phyloP scores from a whole-genome alignment of 23 red algal species.

The Porphyridium purpureum region DNA sequence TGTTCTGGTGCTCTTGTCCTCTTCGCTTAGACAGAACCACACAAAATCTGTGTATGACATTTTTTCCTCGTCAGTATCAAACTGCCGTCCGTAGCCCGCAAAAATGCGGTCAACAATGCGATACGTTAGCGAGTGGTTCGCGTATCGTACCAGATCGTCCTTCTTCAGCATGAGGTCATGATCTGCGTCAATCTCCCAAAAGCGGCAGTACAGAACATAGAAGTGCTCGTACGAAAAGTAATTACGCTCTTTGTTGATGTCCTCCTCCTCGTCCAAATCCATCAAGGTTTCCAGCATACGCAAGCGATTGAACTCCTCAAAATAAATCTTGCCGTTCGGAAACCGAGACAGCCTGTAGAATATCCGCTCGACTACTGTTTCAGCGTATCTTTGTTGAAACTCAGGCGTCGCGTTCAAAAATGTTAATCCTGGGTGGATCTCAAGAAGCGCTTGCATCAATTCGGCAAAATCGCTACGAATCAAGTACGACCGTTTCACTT shows the following conservation, averaged over 20 bases:
- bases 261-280: conserved; percentile 85
- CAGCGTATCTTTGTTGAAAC: conserved; percentile 90
- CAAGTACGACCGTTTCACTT: too few relatives aligned
- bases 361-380: conserved; percentile 94
- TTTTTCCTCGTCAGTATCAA: conserved; percentile 39
- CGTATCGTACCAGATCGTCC: conserved; percentile 93
- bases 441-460: too few relatives aligned
- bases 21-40: conserved; percentile 96
- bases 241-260: conserved; percentile 82
- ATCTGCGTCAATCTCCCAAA: conserved; percentile 98
- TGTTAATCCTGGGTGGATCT: conserved; percentile 76
- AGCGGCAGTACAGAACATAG: conserved; percentile 98
- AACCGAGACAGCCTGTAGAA: conserved; percentile 62
- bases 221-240: conserved; percentile 99
- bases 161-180: conserved; percentile 93
- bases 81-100: conserved; percentile 53
- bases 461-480: too few relatives aligned
- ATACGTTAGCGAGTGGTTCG: conserved; percentile 77
- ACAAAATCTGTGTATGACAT: conserved; percentile 99
- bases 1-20: conserved; percentile 89
- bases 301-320: conserved; percentile 39
- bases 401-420: conserved; percentile 90
- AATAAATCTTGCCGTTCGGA: conserved; percentile 45
- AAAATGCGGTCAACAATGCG: conserved; percentile 96
- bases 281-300: conserved; percentile 53